Evolutionary conservation across 805 yeast genomes (phyloP), one percentile per base, ranked within the genome.

Genomic region (Vanderwaltozyma verrucispora): DNA sequence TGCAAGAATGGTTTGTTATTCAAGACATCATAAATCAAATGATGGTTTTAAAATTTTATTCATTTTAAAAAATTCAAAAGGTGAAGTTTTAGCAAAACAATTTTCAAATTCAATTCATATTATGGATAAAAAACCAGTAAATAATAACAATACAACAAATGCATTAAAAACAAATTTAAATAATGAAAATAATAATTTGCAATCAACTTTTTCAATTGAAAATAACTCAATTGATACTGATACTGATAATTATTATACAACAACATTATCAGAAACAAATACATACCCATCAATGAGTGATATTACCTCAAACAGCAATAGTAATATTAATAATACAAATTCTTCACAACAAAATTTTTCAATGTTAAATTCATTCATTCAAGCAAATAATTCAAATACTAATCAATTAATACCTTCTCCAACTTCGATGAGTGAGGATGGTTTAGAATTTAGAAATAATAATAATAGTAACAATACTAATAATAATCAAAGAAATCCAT

Each of bases 21-120:
- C 97, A 63, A 75, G 97, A 46, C 98, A 92, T 60, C 98, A 92
- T 60, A 76, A 77, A 46, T 95, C 88, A 44, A 66, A 78, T n/a
- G 71, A 71, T 29, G 98, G 98, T 1, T 89, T 88, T 65, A 76
- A 75, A 51, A 64, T 83, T 28, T 61, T 84, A 32, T 75, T 84
- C 44, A 74, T 81, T 3, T 53, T 89, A 35, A 78, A 75, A 43
- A 77, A 88, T 56, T 54, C 65, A 39, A 53, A 65, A 8, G 81
- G 79, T 17, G 65, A 69, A 18, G 68, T 86, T 4, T 69, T 89
- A 14, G 96, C 88, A 6, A 78, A 78, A 49, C 75, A 75, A 16
- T 57, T 80, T 7, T 75, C 95, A 1, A 63, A 77, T 8, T 76
- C 86, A 5, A 83, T 89, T 23, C 80, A 85, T 80, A 87, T 89